Evolutionary conservation across 2,329 filamentous ascomycete genomes (phyloP).

Genomic region (Botryotinia globosa): DNA sequence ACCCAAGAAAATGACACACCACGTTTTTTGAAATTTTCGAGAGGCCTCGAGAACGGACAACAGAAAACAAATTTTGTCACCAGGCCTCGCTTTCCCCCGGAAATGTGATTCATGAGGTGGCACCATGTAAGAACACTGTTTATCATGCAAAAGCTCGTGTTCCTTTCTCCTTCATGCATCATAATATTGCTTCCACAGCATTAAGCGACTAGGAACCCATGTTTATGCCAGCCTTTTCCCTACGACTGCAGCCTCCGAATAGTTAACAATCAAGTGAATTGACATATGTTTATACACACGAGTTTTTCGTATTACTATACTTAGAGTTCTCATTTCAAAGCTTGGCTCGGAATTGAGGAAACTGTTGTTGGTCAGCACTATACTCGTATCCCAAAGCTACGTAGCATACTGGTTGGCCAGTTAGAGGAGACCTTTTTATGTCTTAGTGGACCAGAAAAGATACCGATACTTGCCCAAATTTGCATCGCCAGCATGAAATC

Average conservation of each 20-base stretch:
- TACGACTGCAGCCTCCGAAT: neutral
- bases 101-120: constrained; percentile 14
- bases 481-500: constrained; percentile 13
- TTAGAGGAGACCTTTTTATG: neutral
- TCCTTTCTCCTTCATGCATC: constrained; percentile 11
- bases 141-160: constrained; percentile 19
- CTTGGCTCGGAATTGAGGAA: neutral
- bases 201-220: constrained; percentile 16
- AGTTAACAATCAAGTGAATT: neutral
- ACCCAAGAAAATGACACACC: neutral
- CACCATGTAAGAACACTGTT: constrained; percentile 11
- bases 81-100: constrained; percentile 15
- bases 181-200: constrained; percentile 21
- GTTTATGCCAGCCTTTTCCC: constrained; percentile 11
- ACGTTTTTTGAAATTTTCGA: constrained; percentile 3
- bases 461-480: constrained; percentile 8
- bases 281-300: neutral
- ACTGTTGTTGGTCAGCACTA: constrained; percentile 11
- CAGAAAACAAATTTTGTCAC: constrained; percentile 14
- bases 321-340: neutral
- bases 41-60: constrained; percentile 12
- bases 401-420: constrained; percentile 10
- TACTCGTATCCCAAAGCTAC: constrained; percentile 10
- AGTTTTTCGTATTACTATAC: constrained; percentile 1
- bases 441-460: constrained; percentile 11